Conservation (phyloP, 2,329 filamentous ascomycete species). For the Neofusicoccum ribis region DNA sequence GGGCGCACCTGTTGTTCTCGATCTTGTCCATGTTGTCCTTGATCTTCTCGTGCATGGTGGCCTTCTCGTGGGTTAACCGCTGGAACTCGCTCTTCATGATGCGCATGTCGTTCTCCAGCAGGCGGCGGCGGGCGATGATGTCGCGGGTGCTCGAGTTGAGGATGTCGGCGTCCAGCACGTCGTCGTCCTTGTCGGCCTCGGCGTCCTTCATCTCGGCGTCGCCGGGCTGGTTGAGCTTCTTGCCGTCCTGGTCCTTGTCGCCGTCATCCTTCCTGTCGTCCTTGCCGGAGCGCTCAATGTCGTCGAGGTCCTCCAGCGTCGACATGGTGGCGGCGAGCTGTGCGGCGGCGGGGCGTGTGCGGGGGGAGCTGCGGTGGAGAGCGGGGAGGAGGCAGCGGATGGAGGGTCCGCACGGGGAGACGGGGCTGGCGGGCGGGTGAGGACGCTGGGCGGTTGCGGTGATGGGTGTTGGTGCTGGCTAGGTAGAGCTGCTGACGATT, state of each 20-base stretch:
- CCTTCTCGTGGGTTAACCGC: constrained; percentile 91
- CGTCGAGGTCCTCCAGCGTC: constrained; percentile 88
- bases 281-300: constrained; percentile 77
- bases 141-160: constrained; percentile 91
- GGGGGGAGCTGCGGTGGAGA: not conserved
- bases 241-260: constrained; percentile 57
- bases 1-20: constrained; percentile 86
- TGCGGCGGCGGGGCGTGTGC: not conserved
- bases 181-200: constrained; percentile 67
- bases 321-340: constrained; percentile 62
- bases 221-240: constrained; percentile 60
- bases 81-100: constrained; percentile 99
- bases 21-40: constrained; percentile 99
- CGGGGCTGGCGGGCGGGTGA: not conserved
- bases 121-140: constrained; percentile 83
- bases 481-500: constrained; percentile 4
- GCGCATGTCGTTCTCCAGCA: constrained; percentile 94
- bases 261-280: constrained; percentile 65
- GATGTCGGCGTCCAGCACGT: constrained; percentile 90
- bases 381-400: not conserved
- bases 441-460: not conserved
- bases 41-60: constrained; percentile 96
- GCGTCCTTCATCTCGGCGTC: constrained; percentile 93
- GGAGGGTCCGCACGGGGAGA: not conserved
- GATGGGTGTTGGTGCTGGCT: not conserved